Conservation (phyloP, 2,329 filamentous ascomycete species). For the Corynespora cassiicola region DNA sequence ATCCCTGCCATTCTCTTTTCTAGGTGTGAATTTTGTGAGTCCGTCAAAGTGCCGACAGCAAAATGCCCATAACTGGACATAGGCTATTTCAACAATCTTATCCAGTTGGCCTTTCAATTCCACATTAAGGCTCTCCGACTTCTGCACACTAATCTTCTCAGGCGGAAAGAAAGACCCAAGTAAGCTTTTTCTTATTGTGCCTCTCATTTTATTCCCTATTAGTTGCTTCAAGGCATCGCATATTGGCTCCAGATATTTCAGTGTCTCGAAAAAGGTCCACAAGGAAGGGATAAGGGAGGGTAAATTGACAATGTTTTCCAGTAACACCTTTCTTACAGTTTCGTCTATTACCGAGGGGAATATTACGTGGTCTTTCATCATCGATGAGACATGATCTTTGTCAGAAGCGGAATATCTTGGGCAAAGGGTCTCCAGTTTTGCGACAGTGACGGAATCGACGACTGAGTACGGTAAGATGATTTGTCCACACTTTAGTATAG, state of each 20-base stretch:
- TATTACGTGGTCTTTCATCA: constrained; percentile 13
- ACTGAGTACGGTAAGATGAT: constrained; percentile 7
- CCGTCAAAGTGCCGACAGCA: constrained; percentile 16
- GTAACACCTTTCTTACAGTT: constrained; percentile 4
- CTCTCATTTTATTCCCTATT: constrained; percentile 13
- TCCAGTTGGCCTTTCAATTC: constrained; percentile 9
- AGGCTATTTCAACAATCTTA: constrained; percentile 8
- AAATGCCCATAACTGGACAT: constrained; percentile 17
- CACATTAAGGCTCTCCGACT: constrained; percentile 8
- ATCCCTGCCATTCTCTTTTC: constrained; percentile 12
- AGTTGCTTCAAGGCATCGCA: constrained; percentile 16
- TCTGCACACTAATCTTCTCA: constrained; percentile 11
- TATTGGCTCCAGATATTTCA: constrained; percentile 22
- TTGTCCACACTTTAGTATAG: constrained; percentile 12
- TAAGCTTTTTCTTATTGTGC: constrained; percentile 16
- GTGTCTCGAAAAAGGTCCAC: constrained; percentile 20
- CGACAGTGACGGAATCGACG: constrained; percentile 12
- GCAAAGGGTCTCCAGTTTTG: constrained; percentile 13
- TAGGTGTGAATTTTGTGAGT: constrained; percentile 11
- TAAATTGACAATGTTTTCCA: constrained; percentile 13
- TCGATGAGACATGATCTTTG: constrained; percentile 5
- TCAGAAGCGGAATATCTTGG: constrained; percentile 13
- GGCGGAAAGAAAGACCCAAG: constrained; percentile 12
- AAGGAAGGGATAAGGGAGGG: constrained; percentile 13
- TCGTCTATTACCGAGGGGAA: constrained; percentile 11